phyloP scores from a whole-genome alignment of 257 asterid genomes.

The Coffea canephora region DNA sequence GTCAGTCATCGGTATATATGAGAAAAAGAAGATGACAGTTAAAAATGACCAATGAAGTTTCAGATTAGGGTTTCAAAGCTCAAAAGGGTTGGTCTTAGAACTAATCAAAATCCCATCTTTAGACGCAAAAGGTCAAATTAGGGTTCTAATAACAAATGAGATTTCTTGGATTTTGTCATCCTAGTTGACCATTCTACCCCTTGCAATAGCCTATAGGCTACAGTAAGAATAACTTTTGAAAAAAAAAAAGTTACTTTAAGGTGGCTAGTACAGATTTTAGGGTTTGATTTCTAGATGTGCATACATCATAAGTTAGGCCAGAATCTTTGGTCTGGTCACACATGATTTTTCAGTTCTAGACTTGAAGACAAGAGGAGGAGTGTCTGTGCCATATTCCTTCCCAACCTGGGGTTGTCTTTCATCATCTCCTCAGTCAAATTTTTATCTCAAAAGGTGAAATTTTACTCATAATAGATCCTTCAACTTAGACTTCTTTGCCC shows the following conservation, averaged over 20 bases:
- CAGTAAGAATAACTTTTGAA: not conserved
- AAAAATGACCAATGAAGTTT: constrained; percentile 33
- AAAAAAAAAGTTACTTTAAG: no score
- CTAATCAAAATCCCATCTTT: constrained; percentile 26
- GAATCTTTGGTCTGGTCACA: constrained; percentile 67
- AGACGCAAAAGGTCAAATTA: constrained; percentile 21
- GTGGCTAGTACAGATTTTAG: constrained; percentile 8
- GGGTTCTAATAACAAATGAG: constrained; percentile 22
- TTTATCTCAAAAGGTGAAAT: constrained; percentile 28
- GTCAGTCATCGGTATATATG: constrained; percentile 33
- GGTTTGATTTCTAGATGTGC: constrained; percentile 19
- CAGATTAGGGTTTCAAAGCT: constrained; percentile 48
- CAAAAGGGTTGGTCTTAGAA: constrained; percentile 25
- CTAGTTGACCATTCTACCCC: constrained; percentile 36
- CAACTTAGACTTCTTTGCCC: constrained; percentile 7
- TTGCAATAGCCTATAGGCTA: not conserved
- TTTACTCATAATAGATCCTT: constrained; percentile 16
- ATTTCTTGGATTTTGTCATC: constrained; percentile 7
- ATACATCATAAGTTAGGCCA: constrained; percentile 20
- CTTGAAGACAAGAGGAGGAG: constrained; percentile 31
- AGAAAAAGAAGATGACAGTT: constrained; percentile 23
- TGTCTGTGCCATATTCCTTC: constrained; percentile 27
- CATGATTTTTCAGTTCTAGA: constrained; percentile 37
- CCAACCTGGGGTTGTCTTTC: constrained; percentile 17
- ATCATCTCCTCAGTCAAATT: constrained; percentile 16